A percentile compares a stretch with the other conserved stretches of the same genome.
phyloP scores from a whole-genome alignment of 495 filamentous ascomycete species.

The Darksidea phi region DNA sequence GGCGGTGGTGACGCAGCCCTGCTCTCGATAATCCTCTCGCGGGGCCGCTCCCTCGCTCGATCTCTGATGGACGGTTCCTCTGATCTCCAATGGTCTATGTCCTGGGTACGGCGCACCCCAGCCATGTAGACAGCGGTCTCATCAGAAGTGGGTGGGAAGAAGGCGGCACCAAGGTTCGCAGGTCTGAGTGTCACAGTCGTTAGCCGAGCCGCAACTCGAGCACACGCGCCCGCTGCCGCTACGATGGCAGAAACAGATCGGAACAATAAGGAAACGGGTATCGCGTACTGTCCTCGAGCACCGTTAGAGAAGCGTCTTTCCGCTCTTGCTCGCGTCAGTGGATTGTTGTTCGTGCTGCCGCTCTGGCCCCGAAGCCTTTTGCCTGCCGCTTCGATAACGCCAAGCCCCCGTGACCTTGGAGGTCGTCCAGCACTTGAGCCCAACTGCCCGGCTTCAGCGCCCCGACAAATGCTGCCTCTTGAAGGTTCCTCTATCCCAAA shows the following conservation, averaged over 20 bases:
- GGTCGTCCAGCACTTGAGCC: not conserved
- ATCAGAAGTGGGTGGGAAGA: conserved; percentile 25
- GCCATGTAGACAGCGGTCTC: conserved; percentile 41
- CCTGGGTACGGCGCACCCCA: conserved; percentile 36
- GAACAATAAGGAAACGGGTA: conserved; percentile 6
- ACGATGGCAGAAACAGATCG: conserved; percentile 5
- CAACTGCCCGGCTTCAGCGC: not conserved
- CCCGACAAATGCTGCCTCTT: not conserved
- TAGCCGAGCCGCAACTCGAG: conserved; percentile 19
- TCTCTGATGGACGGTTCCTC: conserved; percentile 36
- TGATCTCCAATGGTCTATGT: conserved; percentile 43
- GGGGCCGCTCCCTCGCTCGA: conserved; percentile 29
- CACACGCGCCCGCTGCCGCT: too few species aligned
- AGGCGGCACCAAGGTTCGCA: conserved; percentile 34
- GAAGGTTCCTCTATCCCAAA: not conserved
- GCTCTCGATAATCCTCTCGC: conserved; percentile 17
- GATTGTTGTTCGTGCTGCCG: conserved; percentile 14
- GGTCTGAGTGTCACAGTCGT: conserved; percentile 31
- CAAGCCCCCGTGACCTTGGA: conserved; percentile 20
- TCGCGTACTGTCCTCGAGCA: conserved; percentile 6
- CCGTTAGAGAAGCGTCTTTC: conserved; percentile 7
- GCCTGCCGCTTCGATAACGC: conserved; percentile 11
- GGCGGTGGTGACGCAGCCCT: conserved; percentile 33
- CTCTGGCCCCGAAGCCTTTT: conserved; percentile 11
- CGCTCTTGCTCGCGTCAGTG: conserved; percentile 10